phyloP scores from a whole-genome alignment of 495 filamentous ascomycete species.

The Chaetomidium leptoderma region DNA sequence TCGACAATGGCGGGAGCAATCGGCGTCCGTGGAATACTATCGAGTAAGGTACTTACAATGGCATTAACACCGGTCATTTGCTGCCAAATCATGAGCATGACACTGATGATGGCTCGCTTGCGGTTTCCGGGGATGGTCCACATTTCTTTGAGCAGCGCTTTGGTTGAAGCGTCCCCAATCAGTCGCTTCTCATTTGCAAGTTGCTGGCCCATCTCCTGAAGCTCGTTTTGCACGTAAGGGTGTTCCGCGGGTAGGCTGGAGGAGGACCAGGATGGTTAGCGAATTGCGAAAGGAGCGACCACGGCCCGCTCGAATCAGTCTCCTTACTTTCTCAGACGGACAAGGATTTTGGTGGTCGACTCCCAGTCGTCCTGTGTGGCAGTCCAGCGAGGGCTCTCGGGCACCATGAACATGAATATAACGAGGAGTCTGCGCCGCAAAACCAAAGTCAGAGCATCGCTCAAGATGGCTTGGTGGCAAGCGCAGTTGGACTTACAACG shows the following conservation, averaged over 20 bases:
- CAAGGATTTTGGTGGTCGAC: constrained; percentile 36
- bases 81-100: constrained; percentile 65
- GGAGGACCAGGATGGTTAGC: not conserved
- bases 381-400: constrained; percentile 50
- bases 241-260: constrained; percentile 48
- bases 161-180: constrained; percentile 53
- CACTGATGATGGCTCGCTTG: constrained; percentile 35
- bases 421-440: not conserved
- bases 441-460: no score
- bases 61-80: constrained; percentile 65
- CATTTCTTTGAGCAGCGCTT: constrained; percentile 63
- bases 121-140: constrained; percentile 57
- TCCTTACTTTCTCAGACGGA: constrained; percentile 43
- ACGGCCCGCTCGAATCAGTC: not conserved
- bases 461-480: no score
- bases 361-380: constrained; percentile 60
- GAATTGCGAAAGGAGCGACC: not conserved
- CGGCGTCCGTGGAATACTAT: no score
- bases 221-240: constrained; percentile 58
- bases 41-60: constrained; percentile 25
- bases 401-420: constrained; percentile 16
- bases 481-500: constrained; percentile 29
- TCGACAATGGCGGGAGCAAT: not conserved
- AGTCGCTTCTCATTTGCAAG: constrained; percentile 60
- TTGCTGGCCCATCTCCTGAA: constrained; percentile 59